phyloP scores from a whole-genome alignment of 345 rosid genomes.

The Dovyalis caffra region DNA sequence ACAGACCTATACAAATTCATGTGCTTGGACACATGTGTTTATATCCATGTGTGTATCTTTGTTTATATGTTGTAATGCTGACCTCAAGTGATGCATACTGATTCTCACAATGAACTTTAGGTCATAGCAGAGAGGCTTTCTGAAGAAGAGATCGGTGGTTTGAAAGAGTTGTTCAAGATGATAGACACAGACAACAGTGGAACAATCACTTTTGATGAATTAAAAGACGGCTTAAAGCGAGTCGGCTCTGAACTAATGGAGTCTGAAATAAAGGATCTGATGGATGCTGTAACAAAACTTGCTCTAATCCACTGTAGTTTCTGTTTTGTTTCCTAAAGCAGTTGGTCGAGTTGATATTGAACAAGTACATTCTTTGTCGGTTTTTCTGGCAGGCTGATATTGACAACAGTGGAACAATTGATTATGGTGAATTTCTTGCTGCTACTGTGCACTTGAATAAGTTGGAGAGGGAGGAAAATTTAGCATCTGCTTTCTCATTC shows the following conservation, averaged over 20 bases:
- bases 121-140: slow-evolving; percentile 83
- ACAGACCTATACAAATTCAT: no score
- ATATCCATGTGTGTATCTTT: neutral
- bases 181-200: slow-evolving; percentile 76
- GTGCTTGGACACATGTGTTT: neutral
- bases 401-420: slow-evolving; percentile 77
- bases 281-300: slow-evolving; percentile 55
- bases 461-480: slow-evolving; percentile 78
- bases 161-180: slow-evolving; percentile 78
- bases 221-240: slow-evolving; percentile 52
- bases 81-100: neutral
- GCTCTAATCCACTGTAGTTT: neutral
- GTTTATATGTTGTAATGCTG: neutral
- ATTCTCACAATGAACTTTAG: slow-evolving; percentile 23
- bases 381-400: slow-evolving; percentile 63
- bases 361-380: neutral
- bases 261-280: slow-evolving; percentile 72
- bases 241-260: slow-evolving; percentile 83
- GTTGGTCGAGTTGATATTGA: neutral
- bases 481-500: slow-evolving; percentile 63
- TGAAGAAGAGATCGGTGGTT: slow-evolving; percentile 76
- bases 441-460: slow-evolving; percentile 79
- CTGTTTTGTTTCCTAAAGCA: neutral
- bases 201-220: slow-evolving; percentile 70
- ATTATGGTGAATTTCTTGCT: slow-evolving; percentile 77